Percentiles rank a stretch among this genome's conserved stretches.
Evolutionary conservation across 306 rosid species (phyloP).

Genomic region (Leucaena leucocephala): DNA sequence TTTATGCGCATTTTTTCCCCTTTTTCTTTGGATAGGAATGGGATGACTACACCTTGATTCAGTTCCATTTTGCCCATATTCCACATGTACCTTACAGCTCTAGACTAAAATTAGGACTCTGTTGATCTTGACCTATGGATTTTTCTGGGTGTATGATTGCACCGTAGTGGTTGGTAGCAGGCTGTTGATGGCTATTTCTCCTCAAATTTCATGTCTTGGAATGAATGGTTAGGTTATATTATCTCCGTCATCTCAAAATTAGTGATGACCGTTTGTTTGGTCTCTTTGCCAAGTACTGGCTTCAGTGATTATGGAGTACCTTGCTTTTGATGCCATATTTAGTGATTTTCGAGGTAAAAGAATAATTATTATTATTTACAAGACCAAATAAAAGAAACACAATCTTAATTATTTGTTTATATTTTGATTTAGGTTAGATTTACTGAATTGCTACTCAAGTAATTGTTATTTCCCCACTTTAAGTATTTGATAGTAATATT

Average conservation of each 20-base stretch:
- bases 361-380: slow-evolving; percentile 13
- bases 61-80: not conserved
- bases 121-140: not conserved
- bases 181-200: slow-evolving; percentile 8
- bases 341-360: slow-evolving; percentile 9
- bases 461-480: slow-evolving; percentile 1
- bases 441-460: slow-evolving; percentile 26
- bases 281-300: slow-evolving; percentile 19
- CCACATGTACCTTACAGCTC: not conserved
- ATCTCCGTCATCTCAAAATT: not conserved
- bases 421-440: not conserved
- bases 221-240: not conserved
- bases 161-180: slow-evolving; percentile 22
- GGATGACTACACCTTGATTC: slow-evolving; percentile 14
- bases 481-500: not conserved
- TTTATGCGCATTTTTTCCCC: not conserved
- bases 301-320: not conserved
- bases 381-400: not conserved
- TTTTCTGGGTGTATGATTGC: slow-evolving; percentile 10
- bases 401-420: not conserved
- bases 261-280: not conserved
- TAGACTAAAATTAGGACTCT: not conserved
- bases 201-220: slow-evolving; percentile 9
- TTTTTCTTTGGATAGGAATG: not conserved
- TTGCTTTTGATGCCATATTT: slow-evolving; percentile 19